Base-by-base conservation (phyloP, 495 filamentous ascomycete genomes). In the Thermothielavioides terrestris region DNA sequence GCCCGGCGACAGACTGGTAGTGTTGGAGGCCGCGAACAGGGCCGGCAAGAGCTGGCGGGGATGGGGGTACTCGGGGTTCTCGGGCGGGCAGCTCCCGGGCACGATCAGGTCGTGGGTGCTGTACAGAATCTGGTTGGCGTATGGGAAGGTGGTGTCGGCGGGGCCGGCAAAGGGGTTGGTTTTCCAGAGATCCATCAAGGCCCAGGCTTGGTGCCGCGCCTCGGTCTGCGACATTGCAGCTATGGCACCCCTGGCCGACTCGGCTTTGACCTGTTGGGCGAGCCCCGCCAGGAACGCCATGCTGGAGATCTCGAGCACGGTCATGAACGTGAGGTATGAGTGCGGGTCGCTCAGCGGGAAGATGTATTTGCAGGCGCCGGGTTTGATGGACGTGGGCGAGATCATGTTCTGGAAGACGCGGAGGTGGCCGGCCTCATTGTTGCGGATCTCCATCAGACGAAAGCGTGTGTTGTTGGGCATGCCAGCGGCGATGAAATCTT, bases 371-470 rank as follows among this genome's bases (percentile, higher is more conserved):
- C 76, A 79, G 1, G 66, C 64, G 2, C 73, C 76, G 2, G 76
- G 76, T 54, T 77, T 79, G 26, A 76, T 48, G 1, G 76, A 78
- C 15, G 67, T 69, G 17, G 66, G 59, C 0, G 75, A 76, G 49
- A 78, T 79, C 30, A 68, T 56, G 55, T 73, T 69, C 48, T 75
- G 73, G 64, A 79, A 79, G 58, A 79, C 70, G 50, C 74, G 75
- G 21, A 75, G 56, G 48, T 79, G 76, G 28, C 75, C 76, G 34
- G 76, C 76, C 57, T 78, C 76, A 53, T 78, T 79, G 61, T 78
- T 70, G 39, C 76, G 71, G 42, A 79, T 77, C 50, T 79, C 72
- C 40, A 64, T 57, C 52, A 79, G 69, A 12, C 74, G 69, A n/a
- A 65, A 53, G 45, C 73, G 74, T 1, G 76, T 78, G 6, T 55